These are phyloP conservation scores for Suhomyces prunicola DNA, from an alignment of 805 yeast species.

Conservation along the genomic window DNA sequence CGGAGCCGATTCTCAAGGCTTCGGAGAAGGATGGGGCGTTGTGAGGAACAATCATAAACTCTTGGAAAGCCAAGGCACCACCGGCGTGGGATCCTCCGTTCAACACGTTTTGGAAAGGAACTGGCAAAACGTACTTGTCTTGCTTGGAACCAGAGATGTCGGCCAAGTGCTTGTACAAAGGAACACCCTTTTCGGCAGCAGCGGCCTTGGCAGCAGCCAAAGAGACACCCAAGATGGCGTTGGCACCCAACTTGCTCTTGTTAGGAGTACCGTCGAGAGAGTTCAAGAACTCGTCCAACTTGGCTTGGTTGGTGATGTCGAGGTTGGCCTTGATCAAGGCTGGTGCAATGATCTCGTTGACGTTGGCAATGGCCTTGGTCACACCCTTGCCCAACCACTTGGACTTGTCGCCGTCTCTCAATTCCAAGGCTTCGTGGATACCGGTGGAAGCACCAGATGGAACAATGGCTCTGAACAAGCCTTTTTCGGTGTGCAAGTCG, in stretches of 20 bases:
- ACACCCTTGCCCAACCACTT: slow-evolving; percentile 99
- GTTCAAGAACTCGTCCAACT: slow-evolving; percentile 81
- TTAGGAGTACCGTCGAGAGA: slow-evolving; percentile 94
- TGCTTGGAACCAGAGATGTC: slow-evolving; percentile 70
- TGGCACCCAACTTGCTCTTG: slow-evolving; percentile 97
- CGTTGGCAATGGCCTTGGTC: slow-evolving; percentile 92
- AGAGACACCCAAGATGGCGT: slow-evolving; percentile 97
- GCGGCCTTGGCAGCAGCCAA: slow-evolving; percentile 97
- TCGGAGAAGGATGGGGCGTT: slow-evolving; percentile 89
- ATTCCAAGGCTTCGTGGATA: slow-evolving; percentile 96
- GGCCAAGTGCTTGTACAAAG: slow-evolving; percentile 89
- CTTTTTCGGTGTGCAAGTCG: slow-evolving; percentile 88
- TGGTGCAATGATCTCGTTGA: slow-evolving; percentile 92
- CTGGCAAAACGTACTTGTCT: slow-evolving; percentile 91
- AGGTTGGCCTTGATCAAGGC: slow-evolving; percentile 78
- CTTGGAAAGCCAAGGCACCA: slow-evolving; percentile 98
- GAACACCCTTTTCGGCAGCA: slow-evolving; percentile 92
- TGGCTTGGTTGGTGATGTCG: slow-evolving; percentile 82
- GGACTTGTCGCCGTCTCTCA: slow-evolving; percentile 96
- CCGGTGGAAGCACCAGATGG: slow-evolving; percentile 99
- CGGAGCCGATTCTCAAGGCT: slow-evolving; percentile 95
- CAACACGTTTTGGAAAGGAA: slow-evolving; percentile 97
- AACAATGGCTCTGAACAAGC: slow-evolving; percentile 93
- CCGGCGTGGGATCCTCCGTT: slow-evolving; percentile 99
- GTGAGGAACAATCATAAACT: slow-evolving; percentile 97